These are phyloP conservation scores for Talaromyces sp. DNA, from an alignment of 2,329 filamentous ascomycete genomes.

Conservation along the genomic window DNA sequence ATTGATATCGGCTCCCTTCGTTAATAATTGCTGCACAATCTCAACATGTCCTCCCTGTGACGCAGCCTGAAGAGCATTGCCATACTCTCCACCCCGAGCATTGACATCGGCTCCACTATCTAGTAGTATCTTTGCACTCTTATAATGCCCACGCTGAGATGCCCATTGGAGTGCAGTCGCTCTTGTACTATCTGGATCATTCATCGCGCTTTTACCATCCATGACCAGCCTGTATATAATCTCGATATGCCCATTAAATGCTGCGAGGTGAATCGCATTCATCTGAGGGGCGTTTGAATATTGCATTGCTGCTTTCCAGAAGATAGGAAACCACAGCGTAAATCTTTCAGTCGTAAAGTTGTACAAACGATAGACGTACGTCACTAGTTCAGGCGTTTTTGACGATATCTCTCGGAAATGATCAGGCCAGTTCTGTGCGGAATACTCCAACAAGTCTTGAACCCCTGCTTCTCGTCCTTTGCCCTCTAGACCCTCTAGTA, in stretches of 20 bases:
- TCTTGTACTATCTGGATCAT: conserved; percentile 2
- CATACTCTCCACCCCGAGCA: conserved; percentile 2
- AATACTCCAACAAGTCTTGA: conserved; percentile 1
- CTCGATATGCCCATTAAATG: conserved; percentile 1
- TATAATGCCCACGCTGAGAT: background rate
- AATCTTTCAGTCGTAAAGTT: background rate
- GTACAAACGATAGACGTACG: no score
- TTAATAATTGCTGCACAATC: background rate
- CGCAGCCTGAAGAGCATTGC: conserved; percentile 10
- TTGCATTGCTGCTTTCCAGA: background rate
- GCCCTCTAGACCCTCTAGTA: background rate
- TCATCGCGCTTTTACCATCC: background rate
- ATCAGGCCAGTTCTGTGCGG: background rate
- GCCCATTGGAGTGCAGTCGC: background rate
- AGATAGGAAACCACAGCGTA: conserved; percentile 2
- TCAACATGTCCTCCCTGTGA: background rate
- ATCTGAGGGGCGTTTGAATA: background rate
- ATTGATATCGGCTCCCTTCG: conserved; percentile 1
- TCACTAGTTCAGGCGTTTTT: no score
- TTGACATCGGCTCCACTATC: background rate
- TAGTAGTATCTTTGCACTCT: background rate
- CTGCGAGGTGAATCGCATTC: background rate
- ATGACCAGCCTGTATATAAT: background rate
- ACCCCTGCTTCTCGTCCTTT: no score
- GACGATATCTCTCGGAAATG: background rate